A percentile compares a stretch with the other conserved stretches of the same genome.
phyloP scores from a whole-genome alignment of 331 rosid genomes.

The Malus hybrid region DNA sequence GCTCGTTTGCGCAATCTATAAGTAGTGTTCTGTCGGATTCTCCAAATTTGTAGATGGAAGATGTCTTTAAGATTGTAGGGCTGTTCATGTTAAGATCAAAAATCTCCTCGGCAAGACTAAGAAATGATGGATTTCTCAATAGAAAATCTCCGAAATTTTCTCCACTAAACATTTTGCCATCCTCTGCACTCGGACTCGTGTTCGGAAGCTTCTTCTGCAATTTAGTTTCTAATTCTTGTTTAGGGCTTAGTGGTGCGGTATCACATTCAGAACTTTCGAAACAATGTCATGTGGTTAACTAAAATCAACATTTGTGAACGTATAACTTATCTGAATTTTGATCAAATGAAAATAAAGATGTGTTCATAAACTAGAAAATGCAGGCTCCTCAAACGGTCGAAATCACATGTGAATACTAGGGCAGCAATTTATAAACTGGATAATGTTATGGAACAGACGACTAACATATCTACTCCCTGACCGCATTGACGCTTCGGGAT shows the following conservation, averaged over 20 bases:
- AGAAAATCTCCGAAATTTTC: background rate
- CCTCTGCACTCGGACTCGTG: constrained; percentile 1
- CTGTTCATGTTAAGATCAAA: constrained; percentile 42
- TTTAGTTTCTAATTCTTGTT: constrained; percentile 14
- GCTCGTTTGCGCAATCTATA: background rate
- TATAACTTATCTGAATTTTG: background rate
- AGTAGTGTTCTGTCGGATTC: no score
- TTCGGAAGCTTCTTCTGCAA: constrained; percentile 16
- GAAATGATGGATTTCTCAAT: constrained; percentile 10
- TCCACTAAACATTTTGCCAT: constrained; percentile 7
- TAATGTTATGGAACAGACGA: no score
- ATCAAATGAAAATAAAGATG: no score
- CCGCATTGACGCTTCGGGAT: no score
- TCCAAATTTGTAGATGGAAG: background rate
- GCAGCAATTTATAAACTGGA: no score
- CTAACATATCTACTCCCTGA: no score
- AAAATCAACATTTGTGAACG: background rate
- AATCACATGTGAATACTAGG: no score
- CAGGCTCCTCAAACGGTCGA: no score
- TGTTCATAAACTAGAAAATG: no score
- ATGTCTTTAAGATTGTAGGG: background rate
- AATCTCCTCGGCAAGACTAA: constrained; percentile 49
- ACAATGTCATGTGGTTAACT: background rate
- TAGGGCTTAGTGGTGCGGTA: constrained; percentile 19
- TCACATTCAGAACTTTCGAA: constrained; percentile 16